phyloP scores from a whole-genome alignment of 2,329 filamentous ascomycete genomes.

The Colletotrichum sp. region DNA sequence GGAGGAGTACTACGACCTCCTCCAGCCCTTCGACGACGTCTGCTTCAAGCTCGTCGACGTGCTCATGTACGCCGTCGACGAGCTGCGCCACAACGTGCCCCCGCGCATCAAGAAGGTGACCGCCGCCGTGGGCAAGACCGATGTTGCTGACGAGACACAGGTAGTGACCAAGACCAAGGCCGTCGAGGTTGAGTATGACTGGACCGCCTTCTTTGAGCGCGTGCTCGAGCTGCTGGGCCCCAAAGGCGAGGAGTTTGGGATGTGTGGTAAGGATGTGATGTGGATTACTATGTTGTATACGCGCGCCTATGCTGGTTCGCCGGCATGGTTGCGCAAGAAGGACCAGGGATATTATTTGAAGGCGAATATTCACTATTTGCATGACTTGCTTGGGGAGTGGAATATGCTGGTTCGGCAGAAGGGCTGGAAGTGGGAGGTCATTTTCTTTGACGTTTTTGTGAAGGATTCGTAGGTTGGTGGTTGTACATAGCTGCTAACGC shows the following conservation, averaged over 20 bases:
- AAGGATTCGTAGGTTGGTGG: not conserved
- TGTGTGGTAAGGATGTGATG: constrained; percentile 1
- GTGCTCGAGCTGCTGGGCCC: not conserved
- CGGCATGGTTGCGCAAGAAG: not conserved
- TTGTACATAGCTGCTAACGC: not conserved
- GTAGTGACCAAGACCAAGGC: not conserved
- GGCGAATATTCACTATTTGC: not conserved
- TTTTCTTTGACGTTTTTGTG: not conserved
- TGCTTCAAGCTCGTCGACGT: not conserved
- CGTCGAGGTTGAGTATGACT: not conserved
- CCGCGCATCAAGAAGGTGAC: not conserved
- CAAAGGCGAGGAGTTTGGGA: not conserved
- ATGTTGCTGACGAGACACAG: not conserved
- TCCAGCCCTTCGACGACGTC: constrained; percentile 5
- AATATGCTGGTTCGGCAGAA: not conserved
- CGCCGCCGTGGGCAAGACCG: not conserved
- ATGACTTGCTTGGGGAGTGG: constrained; percentile 9
- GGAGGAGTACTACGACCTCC: constrained; percentile 1
- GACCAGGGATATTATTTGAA: not conserved
- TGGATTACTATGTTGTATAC: constrained; percentile 9
- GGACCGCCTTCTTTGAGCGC: not conserved
- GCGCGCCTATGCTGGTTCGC: not conserved
- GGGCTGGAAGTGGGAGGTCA: not conserved
- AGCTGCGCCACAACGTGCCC: not conserved
- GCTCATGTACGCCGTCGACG: not conserved